Base-by-base conservation (phyloP, 2,329 filamentous ascomycete genomes). In the Onygena corvina region DNA sequence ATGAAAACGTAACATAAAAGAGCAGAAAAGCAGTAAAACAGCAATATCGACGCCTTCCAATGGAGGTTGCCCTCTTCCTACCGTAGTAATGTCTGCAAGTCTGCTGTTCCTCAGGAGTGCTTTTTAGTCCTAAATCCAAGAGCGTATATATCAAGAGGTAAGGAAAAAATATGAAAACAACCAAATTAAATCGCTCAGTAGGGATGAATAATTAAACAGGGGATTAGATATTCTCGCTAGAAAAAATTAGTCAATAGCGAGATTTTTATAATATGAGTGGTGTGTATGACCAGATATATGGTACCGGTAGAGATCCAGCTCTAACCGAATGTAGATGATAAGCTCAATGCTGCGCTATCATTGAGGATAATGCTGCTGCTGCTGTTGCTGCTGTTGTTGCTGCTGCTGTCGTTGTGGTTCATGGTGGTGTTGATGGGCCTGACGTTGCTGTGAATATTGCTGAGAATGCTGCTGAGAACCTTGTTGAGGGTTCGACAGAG, bases 61-160 rank as follows among this genome's bases (percentile, higher is more conserved):
- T 25, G 25, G 42, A 52, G 47, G 50, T 52, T 35, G 50, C 47
- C 47, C 50, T 49, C 50, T 29, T 46, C 25, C 29, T 31, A 31
- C 42, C 29, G n/a, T 46, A 46, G 42, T 46, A 46, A 31, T 46
- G 16, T 16, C n/a, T 40, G 36, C 25, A 40, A 40, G 36, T 40
- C 11, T 40, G 36, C 36, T 23, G 36, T 40, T 40, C 36, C 36
- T 29, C 18, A n/a, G 36, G 36, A 21, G 20, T 40, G 16, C n/a
- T 33, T 33, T 33, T 21, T 40, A 12, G 16, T 21, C 18, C 4
- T 18, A 23, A 12, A 20, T 40, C 36, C 36, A 23, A 9, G 25
- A 25, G 18, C 36, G 25, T 40, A 12, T 40, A 11, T 40, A 40
- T 40, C 25, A 23, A 40, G 25, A 18, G 36, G 25, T 21, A 4